A percentile compares a stretch with the other conserved stretches of the same genome.
These are phyloP conservation scores for Rhodotorula glutinis DNA, from an alignment of 1,284 basidiomycete genomes.

Conservation along the genomic window DNA sequence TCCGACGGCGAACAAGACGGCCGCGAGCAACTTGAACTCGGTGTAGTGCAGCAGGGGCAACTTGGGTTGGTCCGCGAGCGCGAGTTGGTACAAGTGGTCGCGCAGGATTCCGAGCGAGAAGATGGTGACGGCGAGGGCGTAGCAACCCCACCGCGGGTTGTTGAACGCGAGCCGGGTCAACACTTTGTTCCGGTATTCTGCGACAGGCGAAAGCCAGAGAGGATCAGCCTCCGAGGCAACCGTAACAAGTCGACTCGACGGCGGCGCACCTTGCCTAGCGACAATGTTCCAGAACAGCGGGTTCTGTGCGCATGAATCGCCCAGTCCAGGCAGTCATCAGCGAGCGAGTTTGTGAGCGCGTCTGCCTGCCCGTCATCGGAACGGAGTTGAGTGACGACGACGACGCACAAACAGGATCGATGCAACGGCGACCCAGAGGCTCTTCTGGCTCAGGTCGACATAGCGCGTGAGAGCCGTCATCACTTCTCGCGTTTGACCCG, in stretches of 20 bases:
- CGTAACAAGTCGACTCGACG: neutral
- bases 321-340: too few relatives aligned
- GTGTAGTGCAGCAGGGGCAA: slow-evolving; percentile 56
- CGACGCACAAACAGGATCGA: slow-evolving; percentile 46
- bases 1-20: slow-evolving; percentile 63
- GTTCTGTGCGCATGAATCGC: slow-evolving; percentile 61
- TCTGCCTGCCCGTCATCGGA: neutral
- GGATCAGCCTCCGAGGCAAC: neutral
- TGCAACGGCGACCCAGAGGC: slow-evolving; percentile 63
- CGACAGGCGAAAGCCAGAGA: slow-evolving; percentile 1
- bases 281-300: slow-evolving; percentile 94
- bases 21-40: slow-evolving; percentile 61
- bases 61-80: slow-evolving; percentile 68
- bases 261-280: slow-evolving; percentile 75
- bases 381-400: neutral
- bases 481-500: too few relatives aligned
- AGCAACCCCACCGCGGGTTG: slow-evolving; percentile 72
- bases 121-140: slow-evolving; percentile 85
- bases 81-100: slow-evolving; percentile 75
- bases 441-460: slow-evolving; percentile 63
- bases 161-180: slow-evolving; percentile 77
- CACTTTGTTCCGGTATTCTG: slow-evolving; percentile 83
- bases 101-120: slow-evolving; percentile 81
- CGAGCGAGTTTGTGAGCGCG: too few relatives aligned
- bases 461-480: neutral